A percentile compares a stretch with the other conserved stretches of the same genome.
Conservation (phyloP, 495 filamentous ascomycete species). For the Aspergillus campestris region DNA sequence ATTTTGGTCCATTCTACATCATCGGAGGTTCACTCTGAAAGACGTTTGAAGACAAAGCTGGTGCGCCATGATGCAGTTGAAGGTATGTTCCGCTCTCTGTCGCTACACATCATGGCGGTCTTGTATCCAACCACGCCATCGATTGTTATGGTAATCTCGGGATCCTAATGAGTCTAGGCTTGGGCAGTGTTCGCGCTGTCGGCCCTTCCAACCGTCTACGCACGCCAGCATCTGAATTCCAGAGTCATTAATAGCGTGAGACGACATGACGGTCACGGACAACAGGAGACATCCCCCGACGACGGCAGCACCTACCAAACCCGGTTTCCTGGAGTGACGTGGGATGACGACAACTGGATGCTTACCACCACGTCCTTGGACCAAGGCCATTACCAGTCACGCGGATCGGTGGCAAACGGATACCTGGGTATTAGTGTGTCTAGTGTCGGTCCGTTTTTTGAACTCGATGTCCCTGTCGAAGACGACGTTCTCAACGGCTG, state of each 20-base stretch:
- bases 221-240: too few relatives aligned
- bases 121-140: too few relatives aligned
- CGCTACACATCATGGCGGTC: too few relatives aligned
- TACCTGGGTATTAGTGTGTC: slow-evolving; percentile 55
- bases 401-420: slow-evolving; percentile 56
- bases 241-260: slow-evolving; percentile 1
- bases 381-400: slow-evolving; percentile 55
- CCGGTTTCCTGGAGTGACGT: slow-evolving; percentile 44
- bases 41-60: too few relatives aligned
- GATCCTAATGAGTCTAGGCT: too few relatives aligned
- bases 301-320: slow-evolving; percentile 34
- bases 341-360: slow-evolving; percentile 57
- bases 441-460: slow-evolving; percentile 61
- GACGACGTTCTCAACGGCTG: slow-evolving; percentile 59
- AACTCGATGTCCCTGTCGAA: slow-evolving; percentile 44
- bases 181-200: too few relatives aligned
- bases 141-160: too few relatives aligned
- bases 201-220: too few relatives aligned
- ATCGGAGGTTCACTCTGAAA: too few relatives aligned
- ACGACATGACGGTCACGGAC: slow-evolving; percentile 1
- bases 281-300: background rate
- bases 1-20: too few relatives aligned
- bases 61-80: too few relatives aligned
- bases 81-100: too few relatives aligned
- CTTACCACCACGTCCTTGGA: slow-evolving; percentile 46